Evolutionary conservation across 257 asterid species (phyloP), one percentile per base, ranked within the genome.

Genomic region (Solanum pimpinellifolium): DNA sequence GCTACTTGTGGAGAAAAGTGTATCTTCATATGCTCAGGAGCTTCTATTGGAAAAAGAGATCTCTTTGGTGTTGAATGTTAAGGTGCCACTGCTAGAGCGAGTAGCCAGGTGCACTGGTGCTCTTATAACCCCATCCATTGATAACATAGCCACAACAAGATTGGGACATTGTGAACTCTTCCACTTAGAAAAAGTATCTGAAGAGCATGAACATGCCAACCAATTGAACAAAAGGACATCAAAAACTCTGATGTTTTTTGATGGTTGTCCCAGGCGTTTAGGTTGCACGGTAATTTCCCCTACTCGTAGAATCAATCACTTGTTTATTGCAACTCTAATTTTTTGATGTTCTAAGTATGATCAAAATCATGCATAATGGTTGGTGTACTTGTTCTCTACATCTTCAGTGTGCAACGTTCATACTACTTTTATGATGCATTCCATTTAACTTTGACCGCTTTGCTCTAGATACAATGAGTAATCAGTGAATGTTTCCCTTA

Each of bases 101-200:
- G 93, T 97, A 76, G 98, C 99, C 76, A 93, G 98, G 91, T 97
- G 99, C 86, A 93, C 94, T 74, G 98, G 99, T 88, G 98, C 99
- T 90, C 88, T 86, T 86, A 89, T 97, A 89, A 93, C 95, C 86
- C 98, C 99, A 11, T 92, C 98, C 9, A 92, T 93, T 56, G 99
- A 97, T 90, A 96, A 92, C 85, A 88, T 97, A 89, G 87, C 94
- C 78, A 88, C 91, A 37, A 84, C 98, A 46, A 94, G 93, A 89
- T 88, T 96, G 92, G 99, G 99, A 44, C 93, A 93, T 84, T 97
- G 99, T 85, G 98, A 96, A 85, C 96, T 95, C 66, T 97, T 97
- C 90, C 98, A 87, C 62, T 83, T 97, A 92, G 99, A 94, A 90
- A 97, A 91, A 90, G 90, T 96, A 73, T 78, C 88, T 39, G 99